phyloP scores from a whole-genome alignment of 257 asterid species.

The Capsicum chinense region DNA sequence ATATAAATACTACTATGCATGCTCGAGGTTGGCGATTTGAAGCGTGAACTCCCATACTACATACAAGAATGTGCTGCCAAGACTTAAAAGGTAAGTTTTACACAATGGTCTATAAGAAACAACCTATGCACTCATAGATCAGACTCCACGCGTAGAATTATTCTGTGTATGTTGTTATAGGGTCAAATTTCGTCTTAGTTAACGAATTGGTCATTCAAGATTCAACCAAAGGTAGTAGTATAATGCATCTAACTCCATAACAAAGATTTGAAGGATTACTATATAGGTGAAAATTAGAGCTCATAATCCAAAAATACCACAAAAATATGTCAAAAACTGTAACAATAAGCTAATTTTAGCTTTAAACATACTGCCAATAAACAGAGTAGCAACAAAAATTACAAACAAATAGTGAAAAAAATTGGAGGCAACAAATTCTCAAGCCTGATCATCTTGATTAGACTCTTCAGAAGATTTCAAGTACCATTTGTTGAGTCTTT shows the following conservation, averaged over 20 bases:
- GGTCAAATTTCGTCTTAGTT: too few species aligned
- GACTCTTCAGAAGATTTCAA: conserved; percentile 58
- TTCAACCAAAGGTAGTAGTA: not conserved
- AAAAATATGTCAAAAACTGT: not conserved
- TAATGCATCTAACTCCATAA: not conserved
- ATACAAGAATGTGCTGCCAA: too few species aligned
- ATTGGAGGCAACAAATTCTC: conserved; percentile 23
- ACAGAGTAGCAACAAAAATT: not conserved
- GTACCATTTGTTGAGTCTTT: conserved; percentile 46
- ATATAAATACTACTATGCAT: not conserved
- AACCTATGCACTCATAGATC: too few species aligned
- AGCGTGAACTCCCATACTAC: not conserved
- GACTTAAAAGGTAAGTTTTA: too few species aligned
- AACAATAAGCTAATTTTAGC: conserved; percentile 3
- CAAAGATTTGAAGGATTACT: not conserved
- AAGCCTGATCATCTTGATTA: conserved; percentile 41
- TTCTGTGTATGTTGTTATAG: too few species aligned
- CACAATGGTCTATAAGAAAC: too few species aligned
- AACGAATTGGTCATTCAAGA: not conserved
- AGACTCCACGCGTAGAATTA: too few species aligned
- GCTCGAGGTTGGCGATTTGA: not conserved
- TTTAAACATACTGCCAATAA: not conserved
- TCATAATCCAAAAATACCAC: conserved; percentile 5
- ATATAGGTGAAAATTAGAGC: not conserved
- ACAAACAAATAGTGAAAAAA: not conserved